Base-by-base conservation (phyloP, 805 yeast species). In the Limtongia smithiae region DNA sequence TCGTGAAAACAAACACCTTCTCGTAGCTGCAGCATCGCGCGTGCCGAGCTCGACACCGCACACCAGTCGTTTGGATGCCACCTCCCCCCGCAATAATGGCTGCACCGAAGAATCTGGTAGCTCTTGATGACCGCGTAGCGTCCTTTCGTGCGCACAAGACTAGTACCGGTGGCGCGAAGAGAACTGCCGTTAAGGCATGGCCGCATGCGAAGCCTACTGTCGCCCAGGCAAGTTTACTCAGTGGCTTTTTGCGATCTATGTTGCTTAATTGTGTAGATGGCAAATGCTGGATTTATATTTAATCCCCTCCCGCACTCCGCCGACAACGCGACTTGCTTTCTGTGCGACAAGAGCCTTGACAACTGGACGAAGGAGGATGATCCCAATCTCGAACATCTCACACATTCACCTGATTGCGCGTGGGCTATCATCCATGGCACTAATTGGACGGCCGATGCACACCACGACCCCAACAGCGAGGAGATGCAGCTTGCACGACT, bases 211-310 rank as follows among this genome's bases (percentile, higher is more conserved):
- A 43, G 45, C 58, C 58, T 15, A 46, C 44, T 11, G 55, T 47
- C 9, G 33, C 50, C n/a, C 51, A 54, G 52, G 58, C 51, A 15
- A n/a, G 46, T 35, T 18, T 14, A 12, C 14, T 24, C 37, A 35
- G 12, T 17, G 14, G 34, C 35, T 27, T 27, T 33, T 18, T 7
- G 15, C 11, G 5, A 31, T 14, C 24, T 3, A 5, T 25, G 2
- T 24, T 8, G 8, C 27, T 37, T 14, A 17, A 14, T 17, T 24
- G 37, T 22, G 21, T 28, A 62, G 25, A 61, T 82, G 69, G 82
- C 82, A 1, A 69, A 69, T 41, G 73, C 78, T 17, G 90, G 91
- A 0, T 79, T 83, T 68, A 78, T 69, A 65, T 83, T 68, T 63
- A 72, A 75, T 41, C 89, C 81, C 28, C 68, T 71, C 11, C 68